Evolutionary conservation across 495 filamentous ascomycete species (phyloP), one percentile per base, ranked within the genome.

Genomic region (Podospora appendiculata): DNA sequence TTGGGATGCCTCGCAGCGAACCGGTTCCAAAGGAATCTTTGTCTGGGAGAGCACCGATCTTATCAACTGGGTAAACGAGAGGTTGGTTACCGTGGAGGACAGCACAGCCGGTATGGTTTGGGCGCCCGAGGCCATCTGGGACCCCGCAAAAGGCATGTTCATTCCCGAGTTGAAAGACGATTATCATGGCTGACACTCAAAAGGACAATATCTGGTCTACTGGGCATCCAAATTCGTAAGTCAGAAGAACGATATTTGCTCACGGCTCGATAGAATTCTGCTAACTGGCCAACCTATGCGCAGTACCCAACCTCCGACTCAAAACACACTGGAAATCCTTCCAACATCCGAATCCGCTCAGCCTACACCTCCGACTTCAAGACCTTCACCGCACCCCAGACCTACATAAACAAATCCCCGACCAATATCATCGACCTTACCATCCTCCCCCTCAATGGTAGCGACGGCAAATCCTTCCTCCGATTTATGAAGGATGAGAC

Each of bases 401-500:
- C 71, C 14, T 66, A 67, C 34, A 71, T 75, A 55, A 62, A 75
- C 60, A 70, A 70, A 38, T 52, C 64, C 25, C 72, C 71, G 0
- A 74, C 66, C 39, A 67, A 74, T 58, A 71, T 72, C 45, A 75
- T 74, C 55, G 71, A 73, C 54, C 62, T 75, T 0, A 66, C 63
- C 52, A 63, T 73, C 54, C 59, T 75, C 8, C 65, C 71, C 0
- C 55, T 72, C 18, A 41, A 59, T 46, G 60, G 60, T 34, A 62
- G 47, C 7, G 57, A 64, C 42, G 52, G 58, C 5, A 53, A 64
- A 39, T 65, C 54, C 47, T 78, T 73, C 43, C 55, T 75, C 18
- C 65, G 75, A 12, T 79, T 78, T 55, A 72, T 78, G 68, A 79
- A 78, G 49, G 74, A 79, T 62, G 76, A 79, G 52, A 65, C 72